Conservation (phyloP, 805 yeast species). For the Hemisphaericaspora nanyangensis region DNA sequence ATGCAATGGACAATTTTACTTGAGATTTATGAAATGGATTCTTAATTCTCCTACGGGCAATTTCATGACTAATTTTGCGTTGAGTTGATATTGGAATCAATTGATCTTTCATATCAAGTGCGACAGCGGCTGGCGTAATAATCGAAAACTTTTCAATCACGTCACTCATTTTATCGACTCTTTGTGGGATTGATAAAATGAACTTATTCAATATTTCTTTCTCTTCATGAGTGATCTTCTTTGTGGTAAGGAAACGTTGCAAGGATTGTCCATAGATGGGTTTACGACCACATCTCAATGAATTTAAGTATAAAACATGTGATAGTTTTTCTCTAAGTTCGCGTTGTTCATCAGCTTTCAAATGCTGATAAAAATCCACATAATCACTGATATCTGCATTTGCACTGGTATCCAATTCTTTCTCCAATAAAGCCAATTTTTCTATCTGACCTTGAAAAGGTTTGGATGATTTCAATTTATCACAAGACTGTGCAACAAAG, state of each 20-base stretch:
- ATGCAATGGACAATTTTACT: constrained; percentile 84
- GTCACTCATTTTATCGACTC: constrained; percentile 39
- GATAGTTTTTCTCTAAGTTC: constrained; percentile 50
- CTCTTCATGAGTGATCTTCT: not conserved
- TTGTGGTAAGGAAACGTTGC: constrained; percentile 32
- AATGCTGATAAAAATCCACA: constrained; percentile 55
- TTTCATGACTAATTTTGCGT: constrained; percentile 24
- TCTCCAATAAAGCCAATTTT: constrained; percentile 15
- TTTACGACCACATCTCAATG: constrained; percentile 56
- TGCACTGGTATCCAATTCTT: constrained; percentile 19
- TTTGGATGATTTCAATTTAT: constrained; percentile 44
- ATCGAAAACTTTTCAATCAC: constrained; percentile 74
- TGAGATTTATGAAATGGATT: constrained; percentile 75
- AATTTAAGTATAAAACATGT: constrained; percentile 61
- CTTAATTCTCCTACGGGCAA: constrained; percentile 39
- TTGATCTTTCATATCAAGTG: constrained; percentile 62
- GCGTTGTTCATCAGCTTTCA: constrained; percentile 49
- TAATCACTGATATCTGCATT: constrained; percentile 29
- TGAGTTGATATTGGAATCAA: constrained; percentile 40
- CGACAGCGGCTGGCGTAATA: constrained; percentile 82
- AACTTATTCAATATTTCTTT: constrained; percentile 1
- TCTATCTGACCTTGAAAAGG: constrained; percentile 45
- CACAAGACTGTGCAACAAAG: constrained; percentile 42
- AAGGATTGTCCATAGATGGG: constrained; percentile 69
- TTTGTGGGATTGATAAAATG: constrained; percentile 8